Evolutionary conservation across 768 basidiomycete species (phyloP).

Genomic region (Auricularia heimuer): DNA sequence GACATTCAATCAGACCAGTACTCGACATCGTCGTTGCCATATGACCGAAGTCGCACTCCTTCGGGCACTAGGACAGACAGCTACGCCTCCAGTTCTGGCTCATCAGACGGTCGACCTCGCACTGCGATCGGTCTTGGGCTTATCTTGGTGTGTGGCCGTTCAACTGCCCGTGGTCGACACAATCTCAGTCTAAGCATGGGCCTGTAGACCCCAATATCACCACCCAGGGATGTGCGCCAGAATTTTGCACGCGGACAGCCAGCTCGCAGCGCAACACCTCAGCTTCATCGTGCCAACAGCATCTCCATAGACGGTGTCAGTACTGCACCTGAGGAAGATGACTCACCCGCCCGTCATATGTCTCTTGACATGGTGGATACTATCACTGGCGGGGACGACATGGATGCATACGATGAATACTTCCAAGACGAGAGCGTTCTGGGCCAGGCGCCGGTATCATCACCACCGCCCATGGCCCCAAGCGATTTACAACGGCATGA

Average conservation of each 20-base stretch:
- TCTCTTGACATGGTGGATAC: too few species aligned
- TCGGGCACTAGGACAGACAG: background rate
- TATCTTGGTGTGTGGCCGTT: background rate
- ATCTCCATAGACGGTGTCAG: too few species aligned
- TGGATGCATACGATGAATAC: too few species aligned
- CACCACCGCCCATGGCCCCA: too few species aligned
- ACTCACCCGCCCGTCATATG: too few species aligned
- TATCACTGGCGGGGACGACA: too few species aligned
- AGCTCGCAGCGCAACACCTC: background rate
- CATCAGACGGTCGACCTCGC: background rate
- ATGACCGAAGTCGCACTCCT: background rate
- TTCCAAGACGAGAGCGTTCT: too few species aligned
- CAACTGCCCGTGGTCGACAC: background rate
- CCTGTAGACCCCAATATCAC: background rate
- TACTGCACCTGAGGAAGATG: too few species aligned
- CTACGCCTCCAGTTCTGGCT: background rate
- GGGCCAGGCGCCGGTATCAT: too few species aligned
- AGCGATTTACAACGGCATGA: too few species aligned
- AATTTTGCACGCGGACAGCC: background rate
- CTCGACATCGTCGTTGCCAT: background rate
- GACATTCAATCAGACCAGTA: too few species aligned
- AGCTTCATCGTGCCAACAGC: background rate
- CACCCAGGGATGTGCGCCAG: background rate
- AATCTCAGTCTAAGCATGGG: background rate
- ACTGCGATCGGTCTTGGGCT: background rate